Evolutionary conservation across 1,139 yeast genomes (phyloP).

Genomic region (Kluyveromyces sp.): DNA sequence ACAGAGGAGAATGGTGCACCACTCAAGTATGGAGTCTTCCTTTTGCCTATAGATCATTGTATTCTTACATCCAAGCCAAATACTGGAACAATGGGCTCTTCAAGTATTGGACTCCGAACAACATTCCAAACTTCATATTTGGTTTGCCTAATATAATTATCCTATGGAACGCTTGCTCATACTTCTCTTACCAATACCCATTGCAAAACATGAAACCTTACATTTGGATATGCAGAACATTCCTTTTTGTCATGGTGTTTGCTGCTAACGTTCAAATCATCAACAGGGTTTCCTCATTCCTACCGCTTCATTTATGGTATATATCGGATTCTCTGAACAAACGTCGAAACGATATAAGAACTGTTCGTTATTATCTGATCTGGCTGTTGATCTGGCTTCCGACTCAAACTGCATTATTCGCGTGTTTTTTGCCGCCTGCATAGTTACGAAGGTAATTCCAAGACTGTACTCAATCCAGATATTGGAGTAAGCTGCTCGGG

Average conservation of each 20-base stretch:
- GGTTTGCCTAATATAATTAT: constrained; percentile 60
- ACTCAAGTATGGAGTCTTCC: constrained; percentile 33
- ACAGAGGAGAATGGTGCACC: constrained; percentile 74
- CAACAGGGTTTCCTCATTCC: constrained; percentile 67
- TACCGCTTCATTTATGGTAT: constrained; percentile 74
- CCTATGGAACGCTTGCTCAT: constrained; percentile 28
- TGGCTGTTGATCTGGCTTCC: constrained; percentile 51
- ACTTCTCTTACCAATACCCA: constrained; percentile 29
- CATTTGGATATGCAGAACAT: constrained; percentile 36
- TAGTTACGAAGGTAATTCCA: constrained; percentile 30
- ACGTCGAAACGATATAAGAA: constrained; percentile 12
- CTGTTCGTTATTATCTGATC: constrained; percentile 31
- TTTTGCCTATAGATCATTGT: constrained; percentile 43
- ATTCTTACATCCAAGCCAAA: constrained; percentile 64
- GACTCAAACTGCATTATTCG: constrained; percentile 54
- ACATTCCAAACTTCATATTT: constrained; percentile 77
- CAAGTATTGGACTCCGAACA: constrained; percentile 71
- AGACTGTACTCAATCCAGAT: too few species aligned
- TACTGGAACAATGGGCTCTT: constrained; percentile 87
- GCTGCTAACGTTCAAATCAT: constrained; percentile 84
- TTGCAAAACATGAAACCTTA: constrained; percentile 35
- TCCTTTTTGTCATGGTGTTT: constrained; percentile 47
- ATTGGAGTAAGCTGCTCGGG: too few species aligned
- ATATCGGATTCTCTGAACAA: constrained; percentile 38
- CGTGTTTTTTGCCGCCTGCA: constrained; percentile 72